Conservation (phyloP, 2,329 filamentous ascomycete species). For the Calonectria pteridis region DNA sequence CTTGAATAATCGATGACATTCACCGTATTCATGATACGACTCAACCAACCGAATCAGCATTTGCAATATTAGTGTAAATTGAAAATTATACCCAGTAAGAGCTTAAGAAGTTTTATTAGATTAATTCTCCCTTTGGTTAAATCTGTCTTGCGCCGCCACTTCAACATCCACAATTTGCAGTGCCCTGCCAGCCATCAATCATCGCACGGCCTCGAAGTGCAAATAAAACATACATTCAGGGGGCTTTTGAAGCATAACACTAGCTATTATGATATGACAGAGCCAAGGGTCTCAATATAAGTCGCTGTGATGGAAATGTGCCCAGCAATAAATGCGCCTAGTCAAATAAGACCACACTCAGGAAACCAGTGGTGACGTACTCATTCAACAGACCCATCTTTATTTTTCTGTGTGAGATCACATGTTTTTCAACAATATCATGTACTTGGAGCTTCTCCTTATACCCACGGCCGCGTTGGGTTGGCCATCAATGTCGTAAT, state of each 20-base stretch:
- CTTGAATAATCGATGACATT: background rate
- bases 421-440: background rate
- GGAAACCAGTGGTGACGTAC: background rate
- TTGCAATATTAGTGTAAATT: background rate
- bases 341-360: background rate
- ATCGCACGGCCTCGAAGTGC: background rate
- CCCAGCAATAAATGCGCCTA: background rate
- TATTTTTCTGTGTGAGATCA: background rate
- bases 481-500: background rate
- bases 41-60: background rate
- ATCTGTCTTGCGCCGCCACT: background rate
- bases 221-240: background rate
- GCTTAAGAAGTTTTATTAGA: background rate
- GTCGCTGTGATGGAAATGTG: background rate
- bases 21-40: background rate
- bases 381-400: background rate
- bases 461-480: background rate
- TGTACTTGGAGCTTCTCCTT: background rate
- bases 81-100: accelerated
- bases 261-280: background rate
- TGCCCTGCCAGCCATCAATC: background rate
- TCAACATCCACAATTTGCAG: background rate
- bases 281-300: background rate
- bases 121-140: background rate
- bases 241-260: background rate